phyloP scores from a whole-genome alignment of 176 grass and related monocot genomes.

The maize (Zea mays) region DNA sequence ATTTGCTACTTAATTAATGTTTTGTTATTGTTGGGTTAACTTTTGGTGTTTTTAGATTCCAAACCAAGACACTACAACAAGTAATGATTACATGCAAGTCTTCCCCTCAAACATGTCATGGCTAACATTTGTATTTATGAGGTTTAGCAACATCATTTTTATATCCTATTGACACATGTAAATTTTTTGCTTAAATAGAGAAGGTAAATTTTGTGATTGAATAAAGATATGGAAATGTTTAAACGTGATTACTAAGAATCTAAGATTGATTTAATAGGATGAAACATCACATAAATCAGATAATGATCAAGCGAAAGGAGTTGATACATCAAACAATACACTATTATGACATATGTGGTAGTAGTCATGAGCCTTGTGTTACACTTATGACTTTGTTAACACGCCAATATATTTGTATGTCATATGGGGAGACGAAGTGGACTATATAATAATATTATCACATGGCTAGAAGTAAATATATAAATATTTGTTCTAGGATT shows the following conservation, averaged over 20 bases:
- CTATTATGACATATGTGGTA: not conserved
- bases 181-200: not conserved
- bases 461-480: conserved; percentile 1
- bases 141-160: not conserved
- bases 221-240: not conserved
- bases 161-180: not conserved
- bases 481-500: not conserved
- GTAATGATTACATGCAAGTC: not conserved
- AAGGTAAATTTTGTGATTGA: not conserved
- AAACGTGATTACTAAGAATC: not conserved
- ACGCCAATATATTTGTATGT: not conserved
- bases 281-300: not conserved
- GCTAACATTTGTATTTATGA: not conserved
- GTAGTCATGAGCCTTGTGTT: not conserved
- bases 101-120: not conserved
- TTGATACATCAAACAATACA: not conserved
- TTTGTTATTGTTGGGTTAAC: not conserved
- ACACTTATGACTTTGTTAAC: not conserved
- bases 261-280: not conserved
- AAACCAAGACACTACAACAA: not conserved
- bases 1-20: not conserved
- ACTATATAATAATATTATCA: conserved; percentile 4
- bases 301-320: not conserved
- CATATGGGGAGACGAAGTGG: not conserved
- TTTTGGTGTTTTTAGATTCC: not conserved